Percentiles rank a stretch among this genome's conserved stretches.
Evolutionary conservation across 2,329 filamentous ascomycete genomes (phyloP).

Genomic region (Colletotrichum abscissum): DNA sequence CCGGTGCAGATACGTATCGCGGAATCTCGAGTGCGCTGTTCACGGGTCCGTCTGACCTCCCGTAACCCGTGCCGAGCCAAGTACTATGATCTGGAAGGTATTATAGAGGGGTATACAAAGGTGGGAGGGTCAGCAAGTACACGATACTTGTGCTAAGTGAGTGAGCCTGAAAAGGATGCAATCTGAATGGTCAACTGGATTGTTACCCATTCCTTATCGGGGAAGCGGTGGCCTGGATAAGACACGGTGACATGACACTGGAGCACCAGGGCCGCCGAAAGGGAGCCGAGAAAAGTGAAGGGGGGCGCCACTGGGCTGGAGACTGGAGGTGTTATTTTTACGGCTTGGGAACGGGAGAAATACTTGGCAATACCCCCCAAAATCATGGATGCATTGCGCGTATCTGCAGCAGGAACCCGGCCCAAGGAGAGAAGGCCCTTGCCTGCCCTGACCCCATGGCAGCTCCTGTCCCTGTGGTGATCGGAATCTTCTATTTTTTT

Average conservation of each 20-base stretch:
- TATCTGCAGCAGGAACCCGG: conserved; percentile 31
- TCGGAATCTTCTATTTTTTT: conserved; percentile 33
- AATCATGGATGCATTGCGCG: conserved; percentile 31
- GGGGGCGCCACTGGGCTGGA: background rate
- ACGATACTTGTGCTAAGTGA: background rate
- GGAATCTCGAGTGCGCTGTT: background rate
- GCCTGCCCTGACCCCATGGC: background rate
- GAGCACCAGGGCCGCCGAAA: conserved; percentile 4
- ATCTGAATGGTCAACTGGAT: conserved; percentile 18
- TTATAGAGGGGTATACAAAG: background rate
- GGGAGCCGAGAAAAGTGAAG: background rate
- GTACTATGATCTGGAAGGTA: background rate
- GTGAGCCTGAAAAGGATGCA: conserved; percentile 11
- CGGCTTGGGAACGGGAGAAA: conserved; percentile 16
- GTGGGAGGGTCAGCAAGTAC: background rate
- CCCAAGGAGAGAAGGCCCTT: conserved; percentile 9
- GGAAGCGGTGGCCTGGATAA: conserved; percentile 24
- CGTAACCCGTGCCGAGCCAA: background rate
- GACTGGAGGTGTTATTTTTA: background rate
- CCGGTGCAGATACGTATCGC: background rate
- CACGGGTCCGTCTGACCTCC: background rate
- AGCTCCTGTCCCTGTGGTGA: conserved; percentile 33
- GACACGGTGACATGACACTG: conserved; percentile 19
- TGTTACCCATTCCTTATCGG: conserved; percentile 25
- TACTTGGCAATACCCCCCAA: conserved; percentile 24